Evolutionary conservation across 2,329 filamentous ascomycete species (phyloP).

Genomic region (Ramularia endophylla): DNA sequence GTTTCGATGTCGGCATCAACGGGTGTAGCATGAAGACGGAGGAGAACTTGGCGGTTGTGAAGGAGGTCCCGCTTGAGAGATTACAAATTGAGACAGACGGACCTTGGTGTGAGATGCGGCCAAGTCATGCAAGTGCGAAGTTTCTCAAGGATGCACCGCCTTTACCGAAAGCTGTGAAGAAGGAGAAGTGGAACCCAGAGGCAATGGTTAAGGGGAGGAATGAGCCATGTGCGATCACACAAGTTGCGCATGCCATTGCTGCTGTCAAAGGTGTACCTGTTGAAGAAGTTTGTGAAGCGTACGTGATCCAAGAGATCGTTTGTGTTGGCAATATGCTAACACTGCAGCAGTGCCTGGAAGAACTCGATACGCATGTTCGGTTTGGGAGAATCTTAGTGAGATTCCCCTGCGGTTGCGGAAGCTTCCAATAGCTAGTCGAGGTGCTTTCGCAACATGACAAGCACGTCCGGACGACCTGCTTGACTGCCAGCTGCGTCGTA

Average conservation of each 20-base stretch:
- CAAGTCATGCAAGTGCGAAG: conserved; percentile 78
- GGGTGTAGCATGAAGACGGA: conserved; percentile 93
- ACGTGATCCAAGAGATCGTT: conserved; percentile 32
- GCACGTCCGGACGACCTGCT: no score
- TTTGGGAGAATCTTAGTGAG: conserved; percentile 45
- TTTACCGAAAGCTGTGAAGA: conserved; percentile 81
- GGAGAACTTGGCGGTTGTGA: conserved; percentile 83
- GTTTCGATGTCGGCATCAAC: conserved; percentile 90
- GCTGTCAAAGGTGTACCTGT: conserved; percentile 73
- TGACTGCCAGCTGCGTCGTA: no score
- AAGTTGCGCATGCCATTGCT: conserved; percentile 84
- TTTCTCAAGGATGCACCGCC: conserved; percentile 59
- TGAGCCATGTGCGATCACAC: conserved; percentile 80
- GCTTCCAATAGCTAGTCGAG: no score
- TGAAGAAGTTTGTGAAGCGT: conserved; percentile 77
- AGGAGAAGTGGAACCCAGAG: conserved; percentile 87
- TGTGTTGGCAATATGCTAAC: conserved; percentile 17
- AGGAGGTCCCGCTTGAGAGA: conserved; percentile 67
- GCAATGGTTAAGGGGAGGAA: conserved; percentile 92
- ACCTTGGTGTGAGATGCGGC: conserved; percentile 92
- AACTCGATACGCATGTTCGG: conserved; percentile 79
- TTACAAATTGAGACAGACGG: conserved; percentile 96
- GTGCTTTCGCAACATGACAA: no score
- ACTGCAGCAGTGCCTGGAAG: conserved; percentile 56
- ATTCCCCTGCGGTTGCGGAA: neutral